These are phyloP conservation scores for Ceratocystis papillata DNA, from an alignment of 2,329 filamentous ascomycete species.

Conservation along the genomic window DNA sequence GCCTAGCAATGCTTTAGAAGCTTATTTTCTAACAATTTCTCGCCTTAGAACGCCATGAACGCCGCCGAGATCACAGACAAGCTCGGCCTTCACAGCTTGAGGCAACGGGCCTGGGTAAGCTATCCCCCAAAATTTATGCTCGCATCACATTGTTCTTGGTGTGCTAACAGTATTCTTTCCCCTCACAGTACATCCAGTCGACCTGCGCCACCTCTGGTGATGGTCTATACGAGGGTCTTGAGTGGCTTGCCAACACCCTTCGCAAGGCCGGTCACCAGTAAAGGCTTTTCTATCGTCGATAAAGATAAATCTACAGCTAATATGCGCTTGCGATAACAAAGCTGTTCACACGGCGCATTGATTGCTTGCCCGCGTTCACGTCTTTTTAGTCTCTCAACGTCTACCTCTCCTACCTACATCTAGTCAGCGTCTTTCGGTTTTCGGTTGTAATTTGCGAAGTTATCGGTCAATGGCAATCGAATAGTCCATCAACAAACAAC, in stretches of 20 bases:
- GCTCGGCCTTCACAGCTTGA: conserved; percentile 97
- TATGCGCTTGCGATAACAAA: conserved; percentile 22
- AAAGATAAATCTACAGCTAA: conserved; percentile 24
- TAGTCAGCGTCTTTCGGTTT: conserved; percentile 33
- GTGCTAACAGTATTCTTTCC: conserved; percentile 26
- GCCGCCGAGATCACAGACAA: conserved; percentile 99
- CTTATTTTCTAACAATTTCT: background rate
- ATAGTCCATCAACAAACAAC: conserved; percentile 40
- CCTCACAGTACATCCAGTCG: conserved; percentile 85
- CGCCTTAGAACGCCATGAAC: conserved; percentile 87
- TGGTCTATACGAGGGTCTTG: conserved; percentile 98
- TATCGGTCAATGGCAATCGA: conserved; percentile 46
- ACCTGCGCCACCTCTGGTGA: conserved; percentile 98
- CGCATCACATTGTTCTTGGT: background rate
- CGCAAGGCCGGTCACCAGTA: conserved; percentile 61
- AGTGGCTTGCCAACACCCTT: conserved; percentile 77
- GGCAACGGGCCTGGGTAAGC: conserved; percentile 97
- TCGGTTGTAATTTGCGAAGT: conserved; percentile 50
- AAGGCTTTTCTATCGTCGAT: conserved; percentile 29
- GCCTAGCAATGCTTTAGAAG: background rate
- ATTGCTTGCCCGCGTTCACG: conserved; percentile 21
- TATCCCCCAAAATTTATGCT: conserved; percentile 13
- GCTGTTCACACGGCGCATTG: conserved; percentile 22
- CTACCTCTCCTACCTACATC: conserved; percentile 24
- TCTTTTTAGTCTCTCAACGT: conserved; percentile 24